phyloP scores from a whole-genome alignment of 164 flowering plant genomes.

The Brasenia schreberi region DNA sequence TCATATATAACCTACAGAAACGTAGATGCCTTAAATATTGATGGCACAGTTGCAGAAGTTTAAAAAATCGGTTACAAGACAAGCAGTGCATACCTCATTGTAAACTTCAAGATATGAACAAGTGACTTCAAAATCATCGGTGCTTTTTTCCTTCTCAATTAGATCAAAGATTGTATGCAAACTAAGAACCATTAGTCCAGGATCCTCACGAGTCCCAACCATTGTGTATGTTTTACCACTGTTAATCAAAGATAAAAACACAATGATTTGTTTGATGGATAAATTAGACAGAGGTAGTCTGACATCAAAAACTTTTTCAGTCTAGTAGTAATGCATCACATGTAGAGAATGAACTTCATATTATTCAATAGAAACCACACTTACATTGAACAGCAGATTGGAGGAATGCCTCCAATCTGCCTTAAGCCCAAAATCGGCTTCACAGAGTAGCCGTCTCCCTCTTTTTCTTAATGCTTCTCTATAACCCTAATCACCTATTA shows the following conservation, averaged over 20 bases:
- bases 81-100: constrained; percentile 55
- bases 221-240: constrained; percentile 94
- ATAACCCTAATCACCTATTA: no score
- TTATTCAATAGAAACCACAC: no score
- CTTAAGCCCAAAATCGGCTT: no score
- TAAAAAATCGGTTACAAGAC: neutral
- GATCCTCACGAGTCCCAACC: constrained; percentile 73
- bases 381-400: no score
- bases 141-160: constrained; percentile 41
- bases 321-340: no score
- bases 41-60: neutral
- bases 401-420: no score
- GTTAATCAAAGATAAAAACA: constrained; percentile 9
- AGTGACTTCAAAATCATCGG: constrained; percentile 67
- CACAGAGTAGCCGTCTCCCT: no score
- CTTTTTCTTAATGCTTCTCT: no score
- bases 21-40: no score
- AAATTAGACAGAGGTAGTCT: no score
- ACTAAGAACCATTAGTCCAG: constrained; percentile 93
- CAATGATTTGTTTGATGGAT: neutral
- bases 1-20: constrained; percentile 70
- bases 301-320: no score
- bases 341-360: no score
- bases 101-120: constrained; percentile 96
- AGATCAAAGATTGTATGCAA: constrained; percentile 69